phyloP scores from a whole-genome alignment of 768 basidiomycete species.

The Dioszegia hungarica region DNA sequence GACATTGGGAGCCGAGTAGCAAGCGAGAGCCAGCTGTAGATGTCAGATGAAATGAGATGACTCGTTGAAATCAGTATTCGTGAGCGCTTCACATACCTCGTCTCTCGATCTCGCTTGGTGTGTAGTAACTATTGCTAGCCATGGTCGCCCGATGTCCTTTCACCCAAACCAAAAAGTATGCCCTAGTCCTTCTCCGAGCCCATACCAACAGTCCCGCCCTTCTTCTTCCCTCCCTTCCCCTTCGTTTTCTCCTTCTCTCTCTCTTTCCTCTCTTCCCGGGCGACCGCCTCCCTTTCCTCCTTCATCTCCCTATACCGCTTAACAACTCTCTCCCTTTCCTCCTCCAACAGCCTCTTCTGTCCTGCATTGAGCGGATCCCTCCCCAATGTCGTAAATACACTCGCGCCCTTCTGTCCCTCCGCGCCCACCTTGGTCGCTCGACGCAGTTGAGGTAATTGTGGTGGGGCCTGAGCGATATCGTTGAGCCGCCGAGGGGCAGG shows the following conservation, averaged over 20 bases:
- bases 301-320: conserved; percentile 47
- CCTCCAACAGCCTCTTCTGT: conserved; percentile 41
- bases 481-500: conserved; percentile 29
- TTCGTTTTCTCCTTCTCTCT: conserved; percentile 1
- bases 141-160: too few relatives aligned
- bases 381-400: conserved; percentile 7
- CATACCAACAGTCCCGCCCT: background rate
- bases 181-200: background rate
- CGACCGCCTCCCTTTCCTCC: conserved; percentile 27
- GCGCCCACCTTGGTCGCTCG: conserved; percentile 9
- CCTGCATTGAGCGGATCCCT: conserved; percentile 36
- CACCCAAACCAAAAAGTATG: background rate
- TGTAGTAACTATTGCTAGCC: too few relatives aligned
- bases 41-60: too few relatives aligned
- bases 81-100: too few relatives aligned
- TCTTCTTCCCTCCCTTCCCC: background rate
- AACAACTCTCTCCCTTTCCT: conserved; percentile 46
- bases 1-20: too few relatives aligned
- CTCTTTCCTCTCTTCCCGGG: conserved; percentile 12
- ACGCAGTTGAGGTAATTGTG: conserved; percentile 32
- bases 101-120: too few relatives aligned
- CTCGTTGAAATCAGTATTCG: too few relatives aligned
- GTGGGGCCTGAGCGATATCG: conserved; percentile 46
- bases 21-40: too few relatives aligned
- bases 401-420: conserved; percentile 10